Evolutionary conservation across 2,329 filamentous ascomycete species (phyloP).

Genomic region (Penicillium sp.): DNA sequence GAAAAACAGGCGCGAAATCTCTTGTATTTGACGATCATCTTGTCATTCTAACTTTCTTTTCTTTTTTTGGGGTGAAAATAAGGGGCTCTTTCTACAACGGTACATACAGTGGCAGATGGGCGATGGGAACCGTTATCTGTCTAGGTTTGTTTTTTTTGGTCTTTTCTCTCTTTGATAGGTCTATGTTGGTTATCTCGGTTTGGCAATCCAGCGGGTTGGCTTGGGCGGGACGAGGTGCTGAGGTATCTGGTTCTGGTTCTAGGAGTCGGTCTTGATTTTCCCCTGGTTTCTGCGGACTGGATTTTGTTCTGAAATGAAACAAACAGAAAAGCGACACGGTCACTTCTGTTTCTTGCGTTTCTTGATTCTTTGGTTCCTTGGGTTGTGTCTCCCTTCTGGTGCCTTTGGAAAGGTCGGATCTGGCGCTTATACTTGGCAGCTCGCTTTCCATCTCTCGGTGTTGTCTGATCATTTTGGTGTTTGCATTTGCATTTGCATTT

Average conservation of each 20-base stretch:
- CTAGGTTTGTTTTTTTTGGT: conserved; percentile 4
- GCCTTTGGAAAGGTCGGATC: conserved; percentile 8
- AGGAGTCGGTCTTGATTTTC: conserved; percentile 4
- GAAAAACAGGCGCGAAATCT: conserved; percentile 5
- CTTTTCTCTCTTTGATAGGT: conserved; percentile 4
- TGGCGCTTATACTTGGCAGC: conserved; percentile 13
- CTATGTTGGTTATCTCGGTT: conserved; percentile 1
- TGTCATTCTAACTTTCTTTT: too few relatives aligned
- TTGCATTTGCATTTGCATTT: conserved; percentile 1
- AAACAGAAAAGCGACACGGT: neutral
- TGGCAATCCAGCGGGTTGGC: conserved; percentile 21
- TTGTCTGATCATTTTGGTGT: conserved; percentile 3
- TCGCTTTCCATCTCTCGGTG: conserved; percentile 14
- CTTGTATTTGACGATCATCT: too few relatives aligned
- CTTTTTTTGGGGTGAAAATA: conserved; percentile 2
- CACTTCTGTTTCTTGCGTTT: conserved; percentile 1
- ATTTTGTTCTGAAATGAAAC: neutral
- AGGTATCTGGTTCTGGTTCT: too few relatives aligned
- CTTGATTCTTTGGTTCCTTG: conserved; percentile 4
- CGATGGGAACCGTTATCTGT: conserved; percentile 2
- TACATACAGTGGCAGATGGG: conserved; percentile 26
- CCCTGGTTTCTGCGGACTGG: conserved; percentile 1
- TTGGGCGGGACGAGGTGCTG: conserved; percentile 15
- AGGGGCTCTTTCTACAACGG: conserved; percentile 21
- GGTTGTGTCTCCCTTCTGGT: too few relatives aligned